Percentiles rank a stretch among this genome's conserved stretches.
phyloP scores from a whole-genome alignment of 177 flowering plant genomes.

The Vitis hybrid region DNA sequence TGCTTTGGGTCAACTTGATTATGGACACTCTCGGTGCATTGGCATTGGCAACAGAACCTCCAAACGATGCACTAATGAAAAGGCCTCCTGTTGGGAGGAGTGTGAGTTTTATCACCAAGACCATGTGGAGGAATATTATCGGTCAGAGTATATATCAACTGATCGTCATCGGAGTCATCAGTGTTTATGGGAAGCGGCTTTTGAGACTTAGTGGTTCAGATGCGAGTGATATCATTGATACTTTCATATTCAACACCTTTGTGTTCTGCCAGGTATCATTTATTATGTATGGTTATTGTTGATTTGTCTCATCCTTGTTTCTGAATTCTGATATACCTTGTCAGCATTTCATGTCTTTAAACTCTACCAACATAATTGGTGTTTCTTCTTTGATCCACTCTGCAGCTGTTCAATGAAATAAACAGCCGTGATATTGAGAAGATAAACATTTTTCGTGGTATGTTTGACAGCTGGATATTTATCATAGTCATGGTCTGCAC shows the following conservation, averaged over 20 bases:
- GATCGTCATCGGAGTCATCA: slow-evolving; percentile 51
- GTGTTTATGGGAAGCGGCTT: slow-evolving; percentile 56
- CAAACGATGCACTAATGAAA: slow-evolving; percentile 31
- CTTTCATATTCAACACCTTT: slow-evolving; percentile 74
- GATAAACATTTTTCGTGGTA: slow-evolving; percentile 70
- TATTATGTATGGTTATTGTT: neutral
- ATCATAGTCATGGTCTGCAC: slow-evolving; percentile 46
- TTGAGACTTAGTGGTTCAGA: slow-evolving; percentile 55
- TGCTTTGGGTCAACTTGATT: slow-evolving; percentile 43
- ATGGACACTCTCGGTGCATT: slow-evolving; percentile 47
- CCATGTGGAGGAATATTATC: slow-evolving; percentile 83
- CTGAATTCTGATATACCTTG: neutral
- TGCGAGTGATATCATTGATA: slow-evolving; percentile 43
- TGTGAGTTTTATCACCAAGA: slow-evolving; percentile 51
- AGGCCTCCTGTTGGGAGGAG: slow-evolving; percentile 27
- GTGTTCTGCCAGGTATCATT: slow-evolving; percentile 76
- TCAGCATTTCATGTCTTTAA: neutral
- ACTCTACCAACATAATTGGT: neutral
- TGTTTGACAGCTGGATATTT: slow-evolving; percentile 72
- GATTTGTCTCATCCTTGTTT: neutral
- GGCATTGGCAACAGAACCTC: slow-evolving; percentile 42
- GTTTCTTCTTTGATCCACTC: neutral
- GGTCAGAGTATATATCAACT: slow-evolving; percentile 80
- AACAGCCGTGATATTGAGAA: slow-evolving; percentile 89
- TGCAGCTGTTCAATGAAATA: slow-evolving; percentile 82